phyloP scores from a whole-genome alignment of 108 stramenopile species.

The Thalassiosira profunda region DNA sequence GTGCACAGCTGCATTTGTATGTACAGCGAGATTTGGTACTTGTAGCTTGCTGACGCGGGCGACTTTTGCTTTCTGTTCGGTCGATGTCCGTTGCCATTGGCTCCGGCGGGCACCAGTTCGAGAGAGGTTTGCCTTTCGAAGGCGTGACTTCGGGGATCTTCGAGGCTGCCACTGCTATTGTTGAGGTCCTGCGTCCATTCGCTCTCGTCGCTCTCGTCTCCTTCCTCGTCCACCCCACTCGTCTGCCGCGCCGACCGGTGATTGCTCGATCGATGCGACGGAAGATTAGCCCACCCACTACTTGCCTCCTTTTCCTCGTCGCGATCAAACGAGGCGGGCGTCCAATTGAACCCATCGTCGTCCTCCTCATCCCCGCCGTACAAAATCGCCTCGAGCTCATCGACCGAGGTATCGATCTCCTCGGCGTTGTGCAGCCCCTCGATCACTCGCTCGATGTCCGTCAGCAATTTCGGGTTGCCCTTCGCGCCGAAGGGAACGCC shows the following conservation, averaged over 20 bases:
- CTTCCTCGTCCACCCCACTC: constrained; percentile 4
- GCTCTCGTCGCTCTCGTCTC: constrained; percentile 46
- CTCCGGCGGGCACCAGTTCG: constrained; percentile 20
- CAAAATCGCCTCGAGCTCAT: constrained; percentile 43
- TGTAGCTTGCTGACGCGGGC: constrained; percentile 41
- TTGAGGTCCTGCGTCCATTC: constrained; percentile 45
- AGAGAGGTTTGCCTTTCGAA: constrained; percentile 20
- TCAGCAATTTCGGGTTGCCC: constrained; percentile 27
- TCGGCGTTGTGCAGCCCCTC: constrained; percentile 32
- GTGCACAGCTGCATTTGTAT: constrained; percentile 96
- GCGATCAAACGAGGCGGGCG: constrained; percentile 16
- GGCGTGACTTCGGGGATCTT: constrained; percentile 3
- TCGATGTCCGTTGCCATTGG: background rate
- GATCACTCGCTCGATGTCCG: constrained; percentile 35
- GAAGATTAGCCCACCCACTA: constrained; percentile 2
- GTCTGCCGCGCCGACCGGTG: background rate
- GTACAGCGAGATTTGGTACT: constrained; percentile 87
- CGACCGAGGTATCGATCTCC: constrained; percentile 26
- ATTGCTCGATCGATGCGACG: constrained; percentile 10
- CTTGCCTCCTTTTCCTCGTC: background rate
- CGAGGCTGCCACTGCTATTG: constrained; percentile 10
- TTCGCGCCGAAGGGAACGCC: background rate
- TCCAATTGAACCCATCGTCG: constrained; percentile 50
- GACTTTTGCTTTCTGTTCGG: background rate
- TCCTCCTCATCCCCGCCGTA: constrained; percentile 14